Percentiles rank a stretch among this genome's conserved stretches.
Conservation (phyloP, 2,329 filamentous ascomycete species). For the Rachicladosporium sp. region DNA sequence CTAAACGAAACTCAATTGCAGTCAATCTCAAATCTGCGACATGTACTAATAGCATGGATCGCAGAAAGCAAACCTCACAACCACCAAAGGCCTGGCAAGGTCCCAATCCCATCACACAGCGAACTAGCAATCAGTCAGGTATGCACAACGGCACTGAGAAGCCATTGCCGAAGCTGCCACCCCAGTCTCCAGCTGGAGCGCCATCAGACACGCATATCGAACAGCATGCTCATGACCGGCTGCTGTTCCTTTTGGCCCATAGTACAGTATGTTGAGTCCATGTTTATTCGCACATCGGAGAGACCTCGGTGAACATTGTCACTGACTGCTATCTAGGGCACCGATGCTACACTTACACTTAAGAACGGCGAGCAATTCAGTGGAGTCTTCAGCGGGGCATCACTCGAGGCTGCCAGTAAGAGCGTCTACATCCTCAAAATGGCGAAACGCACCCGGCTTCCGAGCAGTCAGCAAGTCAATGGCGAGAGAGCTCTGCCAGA, state of each 20-base stretch:
- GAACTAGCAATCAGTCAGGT: conserved; percentile 29
- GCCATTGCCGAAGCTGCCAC: conserved; percentile 12
- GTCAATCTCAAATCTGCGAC: no score
- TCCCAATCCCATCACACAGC: conserved; percentile 49
- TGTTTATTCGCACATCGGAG: no score
- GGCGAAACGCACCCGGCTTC: conserved; percentile 41
- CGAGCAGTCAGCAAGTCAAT: conserved; percentile 32
- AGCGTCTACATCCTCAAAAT: conserved; percentile 52
- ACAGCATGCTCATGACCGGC: conserved; percentile 47
- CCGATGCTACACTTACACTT: conserved; percentile 42
- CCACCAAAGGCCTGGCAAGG: conserved; percentile 48
- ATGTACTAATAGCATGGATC: no score
- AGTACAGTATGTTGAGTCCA: conserved; percentile 49
- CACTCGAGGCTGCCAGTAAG: conserved; percentile 36
- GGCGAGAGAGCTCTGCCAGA: conserved; percentile 29
- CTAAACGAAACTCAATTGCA: no score
- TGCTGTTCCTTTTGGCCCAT: conserved; percentile 46
- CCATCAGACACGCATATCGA: conserved; percentile 40
- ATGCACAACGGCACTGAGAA: conserved; percentile 43
- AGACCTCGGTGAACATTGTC: no score
- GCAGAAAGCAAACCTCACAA: conserved; percentile 37
- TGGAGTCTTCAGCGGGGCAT: conserved; percentile 48
- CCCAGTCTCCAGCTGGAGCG: conserved; percentile 11
- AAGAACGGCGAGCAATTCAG: conserved; percentile 49
- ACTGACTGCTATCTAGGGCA: conserved; percentile 34